These are phyloP conservation scores for Uronychia binucleata DNA, from an alignment of 73 alveolate species.

Conservation along the genomic window DNA sequence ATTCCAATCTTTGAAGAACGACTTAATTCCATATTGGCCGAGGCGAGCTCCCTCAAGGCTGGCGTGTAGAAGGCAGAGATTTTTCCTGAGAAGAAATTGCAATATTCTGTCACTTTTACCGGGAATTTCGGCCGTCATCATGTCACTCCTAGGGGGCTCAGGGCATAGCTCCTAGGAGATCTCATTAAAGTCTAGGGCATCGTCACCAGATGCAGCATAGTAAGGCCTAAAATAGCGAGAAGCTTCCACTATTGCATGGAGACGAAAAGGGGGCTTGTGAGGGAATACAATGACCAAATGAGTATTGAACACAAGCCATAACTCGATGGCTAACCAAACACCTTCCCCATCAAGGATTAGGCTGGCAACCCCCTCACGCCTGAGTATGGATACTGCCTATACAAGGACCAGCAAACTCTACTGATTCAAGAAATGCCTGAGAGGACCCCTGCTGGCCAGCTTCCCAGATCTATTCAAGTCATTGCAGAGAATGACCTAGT, in stretches of 20 bases:
- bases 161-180: conserved; percentile 79
- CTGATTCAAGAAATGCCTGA: conserved; percentile 98
- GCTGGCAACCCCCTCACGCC: conserved; percentile 88
- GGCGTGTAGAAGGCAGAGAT: conserved; percentile 42
- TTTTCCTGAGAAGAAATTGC: conserved; percentile 63
- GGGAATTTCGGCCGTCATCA: conserved; percentile 96
- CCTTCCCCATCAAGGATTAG: conserved; percentile 87
- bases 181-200: conserved; percentile 95
- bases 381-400: conserved; percentile 95
- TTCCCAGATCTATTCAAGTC: conserved; percentile 97
- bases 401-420: conserved; percentile 88
- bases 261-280: conserved; percentile 77
- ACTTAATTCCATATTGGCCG: conserved; percentile 35
- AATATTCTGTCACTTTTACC: conserved; percentile 74
- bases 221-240: conserved; percentile 85
- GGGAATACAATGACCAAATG: conserved; percentile 81
- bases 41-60: conserved; percentile 28
- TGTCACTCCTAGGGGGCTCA: conserved; percentile 97
- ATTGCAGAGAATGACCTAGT: conserved; percentile 94
- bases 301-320: conserved; percentile 33
- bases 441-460: conserved; percentile 98
- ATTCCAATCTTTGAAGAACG: conserved; percentile 61
- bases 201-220: conserved; percentile 93
- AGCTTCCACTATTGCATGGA: conserved; percentile 93
- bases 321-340: conserved; percentile 47